Conservation (phyloP, 768 basidiomycete species). For the Chlorophyllum brunneum region DNA sequence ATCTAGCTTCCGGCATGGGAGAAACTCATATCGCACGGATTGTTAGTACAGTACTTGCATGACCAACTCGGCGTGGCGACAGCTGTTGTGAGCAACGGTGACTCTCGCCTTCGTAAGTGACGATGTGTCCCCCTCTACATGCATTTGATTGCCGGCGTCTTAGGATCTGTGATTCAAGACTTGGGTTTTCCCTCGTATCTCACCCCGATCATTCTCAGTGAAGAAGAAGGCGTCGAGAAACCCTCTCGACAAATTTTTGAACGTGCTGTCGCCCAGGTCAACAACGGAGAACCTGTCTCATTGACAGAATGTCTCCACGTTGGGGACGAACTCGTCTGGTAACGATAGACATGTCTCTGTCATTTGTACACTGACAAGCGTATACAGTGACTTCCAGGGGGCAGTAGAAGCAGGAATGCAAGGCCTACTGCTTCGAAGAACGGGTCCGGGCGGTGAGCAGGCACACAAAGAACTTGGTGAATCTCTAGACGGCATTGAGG, state of each 20-base stretch:
- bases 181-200: constrained; percentile 49
- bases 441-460: constrained; percentile 42
- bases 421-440: constrained; percentile 54
- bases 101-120: constrained; percentile 63
- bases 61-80: constrained; percentile 40
- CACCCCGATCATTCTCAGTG: constrained; percentile 61
- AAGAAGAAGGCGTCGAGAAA: constrained; percentile 67
- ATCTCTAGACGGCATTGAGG: constrained; percentile 29
- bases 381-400: constrained; percentile 60
- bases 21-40: neutral
- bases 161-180: constrained; percentile 54
- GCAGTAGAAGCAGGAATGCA: constrained; percentile 51
- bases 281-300: constrained; percentile 23
- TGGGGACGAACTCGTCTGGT: constrained; percentile 73
- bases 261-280: constrained; percentile 33
- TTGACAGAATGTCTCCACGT: constrained; percentile 58
- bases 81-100: constrained; percentile 70
- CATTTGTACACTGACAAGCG: neutral
- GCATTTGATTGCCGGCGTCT: neutral
- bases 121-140: neutral
- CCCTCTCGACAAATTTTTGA: constrained; percentile 58
- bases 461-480: constrained; percentile 42
- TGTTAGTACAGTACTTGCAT: constrained; percentile 42
- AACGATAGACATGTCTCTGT: constrained; percentile 17
- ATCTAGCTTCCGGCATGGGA: neutral